phyloP scores from a whole-genome alignment of 345 rosid genomes.

The Lepidium didymum region DNA sequence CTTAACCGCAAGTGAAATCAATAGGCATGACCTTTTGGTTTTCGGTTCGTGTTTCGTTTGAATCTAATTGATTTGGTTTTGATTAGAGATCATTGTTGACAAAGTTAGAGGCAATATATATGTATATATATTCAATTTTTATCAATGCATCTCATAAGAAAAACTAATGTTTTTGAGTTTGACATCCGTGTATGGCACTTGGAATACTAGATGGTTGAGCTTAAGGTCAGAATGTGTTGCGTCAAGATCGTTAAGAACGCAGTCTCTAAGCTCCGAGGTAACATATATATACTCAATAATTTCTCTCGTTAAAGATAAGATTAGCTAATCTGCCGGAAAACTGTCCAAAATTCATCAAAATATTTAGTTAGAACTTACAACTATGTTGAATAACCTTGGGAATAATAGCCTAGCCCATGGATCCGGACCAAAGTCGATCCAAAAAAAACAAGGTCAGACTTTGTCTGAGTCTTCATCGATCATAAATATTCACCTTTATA shows the following conservation, averaged over 20 bases:
- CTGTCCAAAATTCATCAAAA: too few species aligned
- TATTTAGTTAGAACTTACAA: too few species aligned
- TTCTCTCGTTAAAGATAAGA: background rate
- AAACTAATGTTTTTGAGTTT: background rate
- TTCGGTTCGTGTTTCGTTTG: background rate
- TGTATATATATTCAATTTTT: too few species aligned
- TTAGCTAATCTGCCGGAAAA: background rate
- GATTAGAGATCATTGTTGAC: background rate
- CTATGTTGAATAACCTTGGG: too few species aligned
- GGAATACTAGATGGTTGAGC: constrained; percentile 68
- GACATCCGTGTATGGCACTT: background rate
- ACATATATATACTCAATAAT: background rate
- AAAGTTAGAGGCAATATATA: background rate
- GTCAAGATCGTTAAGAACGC: constrained; percentile 85
- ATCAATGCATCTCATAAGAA: background rate
- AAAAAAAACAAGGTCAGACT: too few species aligned
- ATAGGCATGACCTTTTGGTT: background rate
- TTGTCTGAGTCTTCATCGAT: too few species aligned
- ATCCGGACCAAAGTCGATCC: too few species aligned
- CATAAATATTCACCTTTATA: too few species aligned
- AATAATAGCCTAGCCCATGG: too few species aligned
- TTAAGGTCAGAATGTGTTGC: constrained; percentile 94
- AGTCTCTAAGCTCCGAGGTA: constrained; percentile 81
- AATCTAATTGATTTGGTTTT: background rate
- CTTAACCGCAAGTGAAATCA: background rate